phyloP scores from a whole-genome alignment of 768 basidiomycete species.

The Tulasnella sp. region DNA sequence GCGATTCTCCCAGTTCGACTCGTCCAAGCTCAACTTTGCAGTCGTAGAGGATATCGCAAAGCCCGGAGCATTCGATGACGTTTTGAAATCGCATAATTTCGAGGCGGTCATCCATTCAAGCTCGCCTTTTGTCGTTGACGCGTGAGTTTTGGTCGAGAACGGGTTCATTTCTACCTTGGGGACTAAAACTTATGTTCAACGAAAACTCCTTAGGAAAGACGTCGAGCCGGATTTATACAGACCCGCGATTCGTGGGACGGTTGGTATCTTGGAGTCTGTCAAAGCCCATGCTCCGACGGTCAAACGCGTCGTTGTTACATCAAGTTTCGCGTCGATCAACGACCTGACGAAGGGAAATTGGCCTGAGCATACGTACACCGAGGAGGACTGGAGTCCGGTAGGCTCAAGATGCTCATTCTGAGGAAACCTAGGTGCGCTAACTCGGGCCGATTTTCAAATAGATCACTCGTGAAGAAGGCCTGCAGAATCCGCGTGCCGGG shows the following conservation, averaged over 20 bases:
- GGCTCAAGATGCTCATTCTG: background rate
- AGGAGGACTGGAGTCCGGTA: conserved; percentile 23
- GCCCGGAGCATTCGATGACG: background rate
- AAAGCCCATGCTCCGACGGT: conserved; percentile 23
- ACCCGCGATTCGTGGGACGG: conserved; percentile 28
- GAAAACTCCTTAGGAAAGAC: background rate
- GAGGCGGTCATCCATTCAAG: conserved; percentile 16
- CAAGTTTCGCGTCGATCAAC: conserved; percentile 2
- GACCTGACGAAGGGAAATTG: background rate
- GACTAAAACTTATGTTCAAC: background rate
- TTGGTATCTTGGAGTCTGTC: conserved; percentile 23
- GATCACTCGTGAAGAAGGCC: conserved; percentile 14
- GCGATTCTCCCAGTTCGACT: background rate
- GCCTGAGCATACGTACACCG: conserved; percentile 19
- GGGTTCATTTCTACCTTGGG: too few relatives aligned
- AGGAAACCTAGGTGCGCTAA: background rate
- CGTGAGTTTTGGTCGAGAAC: background rate
- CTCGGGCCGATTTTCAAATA: background rate
- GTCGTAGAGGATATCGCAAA: conserved; percentile 16
- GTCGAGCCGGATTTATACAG: conserved; percentile 18
- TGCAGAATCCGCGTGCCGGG: conserved; percentile 17
- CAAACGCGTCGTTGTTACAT: background rate
- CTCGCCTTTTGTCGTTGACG: background rate
- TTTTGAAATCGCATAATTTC: conserved; percentile 2
- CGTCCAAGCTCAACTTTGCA: conserved; percentile 6